These are phyloP conservation scores for Aspergillus hiratsukae DNA, from an alignment of 2,329 filamentous ascomycete genomes.

Conservation along the genomic window DNA sequence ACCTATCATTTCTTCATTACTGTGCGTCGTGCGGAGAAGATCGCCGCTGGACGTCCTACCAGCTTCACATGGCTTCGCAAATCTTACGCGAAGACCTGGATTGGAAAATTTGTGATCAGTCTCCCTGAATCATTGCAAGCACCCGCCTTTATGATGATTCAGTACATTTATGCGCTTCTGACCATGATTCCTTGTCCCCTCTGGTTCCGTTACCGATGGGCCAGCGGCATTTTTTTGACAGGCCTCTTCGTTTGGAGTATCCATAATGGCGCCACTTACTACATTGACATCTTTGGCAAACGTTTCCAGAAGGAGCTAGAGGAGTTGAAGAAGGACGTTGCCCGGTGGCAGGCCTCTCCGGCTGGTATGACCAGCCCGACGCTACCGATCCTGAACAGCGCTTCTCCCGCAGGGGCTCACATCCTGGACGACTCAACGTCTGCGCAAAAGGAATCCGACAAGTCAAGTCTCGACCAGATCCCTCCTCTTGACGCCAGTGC, in stretches of 20 bases:
- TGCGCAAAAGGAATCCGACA: conserved; percentile 16
- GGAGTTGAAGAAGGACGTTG: conserved; percentile 78
- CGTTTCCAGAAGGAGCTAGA: conserved; percentile 96
- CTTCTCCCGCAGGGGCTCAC: conserved; percentile 17
- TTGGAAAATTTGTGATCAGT: conserved; percentile 77
- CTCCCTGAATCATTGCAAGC: conserved; percentile 76
- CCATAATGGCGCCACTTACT: conserved; percentile 95
- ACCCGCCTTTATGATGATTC: conserved; percentile 89
- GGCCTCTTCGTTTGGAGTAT: conserved; percentile 90
- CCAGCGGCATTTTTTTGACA: conserved; percentile 70
- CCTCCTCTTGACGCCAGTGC: conserved; percentile 32
- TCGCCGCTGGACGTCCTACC: conserved; percentile 88
- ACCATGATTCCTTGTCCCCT: conserved; percentile 93
- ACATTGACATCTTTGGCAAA: conserved; percentile 96
- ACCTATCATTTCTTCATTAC: conserved; percentile 93
- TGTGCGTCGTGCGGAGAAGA: conserved; percentile 89
- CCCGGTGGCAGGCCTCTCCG: conserved; percentile 67
- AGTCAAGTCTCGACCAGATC: conserved; percentile 30
- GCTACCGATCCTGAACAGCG: conserved; percentile 21
- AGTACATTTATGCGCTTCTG: conserved; percentile 82
- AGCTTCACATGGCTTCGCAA: conserved; percentile 95
- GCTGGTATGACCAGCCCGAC: conserved; percentile 29
- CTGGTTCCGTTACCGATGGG: conserved; percentile 88
- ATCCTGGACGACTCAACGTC: conserved; percentile 16
- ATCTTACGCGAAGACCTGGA: conserved; percentile 84